Evolutionary conservation across 2,329 filamentous ascomycete genomes (phyloP), one percentile per base, ranked within the genome.

Genomic region (Scytalidium lignicola): DNA sequence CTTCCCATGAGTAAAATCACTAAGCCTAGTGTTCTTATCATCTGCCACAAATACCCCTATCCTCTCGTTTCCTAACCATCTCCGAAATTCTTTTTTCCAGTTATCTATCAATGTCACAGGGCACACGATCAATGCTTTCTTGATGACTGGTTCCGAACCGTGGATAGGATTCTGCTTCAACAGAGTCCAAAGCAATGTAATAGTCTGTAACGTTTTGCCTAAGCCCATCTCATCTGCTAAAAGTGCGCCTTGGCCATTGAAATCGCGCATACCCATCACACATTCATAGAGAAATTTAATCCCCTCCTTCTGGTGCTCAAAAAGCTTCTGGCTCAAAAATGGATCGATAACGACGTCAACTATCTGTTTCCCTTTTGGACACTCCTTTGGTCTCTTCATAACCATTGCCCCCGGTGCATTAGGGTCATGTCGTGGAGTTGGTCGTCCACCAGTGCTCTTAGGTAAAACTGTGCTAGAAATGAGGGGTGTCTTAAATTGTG

Each of bases 171-270:
- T 87, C 59, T 88, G 85, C 63, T 87, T 88, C 53, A 88, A 66
- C 28, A 88, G 64, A 1, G 85, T 88, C 85, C 85, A 88, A 12
- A 88, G 62, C 42, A 88, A 66, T 2, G 85, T 72, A 58, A 89
- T 88, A 0, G 85, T 88, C 59, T 88, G 85, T 28, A 88, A 62
- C 1, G 85, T 88, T 67, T 89, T 89, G 18, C 85, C 85, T 2
- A 89, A 65, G 0, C 85, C 85, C 85, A 89, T 89, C 57, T 88
- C 85, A 61, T 89, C 85, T 1, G 85, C 85, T 44, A 89, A 70
- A 51, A 89, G 82, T 3, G 83, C 85, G 20, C 85, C 85, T 64
- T 85, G 77, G 1, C 85, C 84, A 57, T 79, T 79, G 53, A 78
- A 82, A 40, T 74, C 69, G 40, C 82, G 75, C 74, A 88, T 78